These are phyloP conservation scores for Oligophagozyma castellii DNA, from an alignment of 1,139 yeast species.

Conservation along the genomic window DNA sequence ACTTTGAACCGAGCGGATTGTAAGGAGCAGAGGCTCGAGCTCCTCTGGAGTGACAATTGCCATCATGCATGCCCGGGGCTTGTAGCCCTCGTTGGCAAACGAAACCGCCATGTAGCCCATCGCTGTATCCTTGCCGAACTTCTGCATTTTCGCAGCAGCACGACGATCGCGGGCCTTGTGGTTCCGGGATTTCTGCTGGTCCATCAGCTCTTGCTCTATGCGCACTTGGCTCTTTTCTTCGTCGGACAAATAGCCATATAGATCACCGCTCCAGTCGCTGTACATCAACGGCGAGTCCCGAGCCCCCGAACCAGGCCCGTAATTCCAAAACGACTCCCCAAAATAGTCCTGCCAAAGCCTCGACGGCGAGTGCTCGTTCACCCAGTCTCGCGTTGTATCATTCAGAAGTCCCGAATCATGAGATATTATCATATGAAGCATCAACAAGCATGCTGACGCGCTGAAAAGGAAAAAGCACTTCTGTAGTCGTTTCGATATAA, in stretches of 20 bases:
- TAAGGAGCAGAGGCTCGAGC: conserved; percentile 38
- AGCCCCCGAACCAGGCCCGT: not conserved
- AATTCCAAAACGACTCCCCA: not conserved
- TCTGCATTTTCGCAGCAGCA: conserved; percentile 1
- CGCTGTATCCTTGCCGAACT: not conserved
- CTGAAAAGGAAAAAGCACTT: too few relatives aligned
- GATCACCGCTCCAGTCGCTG: too few relatives aligned
- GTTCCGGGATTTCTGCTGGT: conserved; percentile 1
- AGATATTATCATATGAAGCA: too few relatives aligned
- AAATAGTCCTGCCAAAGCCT: not conserved
- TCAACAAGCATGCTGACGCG: too few relatives aligned
- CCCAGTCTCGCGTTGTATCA: too few relatives aligned
- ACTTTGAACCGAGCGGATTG: conserved; percentile 53
- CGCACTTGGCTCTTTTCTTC: not conserved
- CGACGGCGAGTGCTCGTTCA: not conserved
- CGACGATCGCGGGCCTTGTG: not conserved
- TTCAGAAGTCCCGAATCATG: too few relatives aligned
- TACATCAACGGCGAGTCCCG: too few relatives aligned
- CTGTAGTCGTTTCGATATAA: too few relatives aligned
- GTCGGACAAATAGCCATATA: too few relatives aligned
- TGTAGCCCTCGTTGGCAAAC: conserved; percentile 1
- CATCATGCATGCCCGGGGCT: conserved; percentile 29
- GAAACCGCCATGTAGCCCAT: conserved; percentile 1
- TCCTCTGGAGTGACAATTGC: conserved; percentile 57
- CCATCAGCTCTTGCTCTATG: conserved; percentile 1